A percentile compares a stretch with the other conserved stretches of the same genome.
phyloP scores from a whole-genome alignment of 805 yeast genomes.

The Tetrapisispora pingtungensis region DNA sequence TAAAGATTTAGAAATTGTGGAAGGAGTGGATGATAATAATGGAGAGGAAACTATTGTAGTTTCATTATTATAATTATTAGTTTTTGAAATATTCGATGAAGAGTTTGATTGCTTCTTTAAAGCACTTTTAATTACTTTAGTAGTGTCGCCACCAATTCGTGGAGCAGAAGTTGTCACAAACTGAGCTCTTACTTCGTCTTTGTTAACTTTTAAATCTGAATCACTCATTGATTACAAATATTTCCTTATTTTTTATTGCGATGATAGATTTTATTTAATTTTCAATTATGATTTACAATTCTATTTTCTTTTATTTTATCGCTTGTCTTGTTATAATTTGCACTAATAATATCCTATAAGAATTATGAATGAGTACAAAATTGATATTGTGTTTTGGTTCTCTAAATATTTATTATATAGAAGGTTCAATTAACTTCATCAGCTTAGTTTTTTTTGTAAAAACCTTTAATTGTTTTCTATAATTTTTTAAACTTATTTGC shows the following conservation, averaged over 20 bases:
- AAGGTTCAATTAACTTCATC: too few relatives aligned
- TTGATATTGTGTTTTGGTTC: too few relatives aligned
- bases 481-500: too few relatives aligned
- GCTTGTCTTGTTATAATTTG: too few relatives aligned
- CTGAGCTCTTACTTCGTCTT: constrained; percentile 20
- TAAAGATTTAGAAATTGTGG: constrained; percentile 75
- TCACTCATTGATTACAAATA: constrained; percentile 12
- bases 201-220: constrained; percentile 7
- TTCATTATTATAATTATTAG: constrained; percentile 39
- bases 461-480: too few relatives aligned
- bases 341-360: too few relatives aligned
- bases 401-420: too few relatives aligned
- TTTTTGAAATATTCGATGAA: constrained; percentile 26
- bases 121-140: constrained; percentile 34
- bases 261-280: too few relatives aligned
- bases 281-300: too few relatives aligned
- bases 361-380: too few relatives aligned
- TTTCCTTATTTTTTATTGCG: background rate
- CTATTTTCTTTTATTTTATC: too few relatives aligned
- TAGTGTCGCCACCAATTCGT: constrained; percentile 25
- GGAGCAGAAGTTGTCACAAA: constrained; percentile 19
- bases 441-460: too few relatives aligned
- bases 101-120: constrained; percentile 84
- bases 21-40: constrained; percentile 78
- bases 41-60: constrained; percentile 49